Percentiles rank a stretch among this genome's conserved stretches.
These are phyloP conservation scores for Pistacia integerrima DNA, from an alignment of 345 rosid genomes.

Conservation along the genomic window DNA sequence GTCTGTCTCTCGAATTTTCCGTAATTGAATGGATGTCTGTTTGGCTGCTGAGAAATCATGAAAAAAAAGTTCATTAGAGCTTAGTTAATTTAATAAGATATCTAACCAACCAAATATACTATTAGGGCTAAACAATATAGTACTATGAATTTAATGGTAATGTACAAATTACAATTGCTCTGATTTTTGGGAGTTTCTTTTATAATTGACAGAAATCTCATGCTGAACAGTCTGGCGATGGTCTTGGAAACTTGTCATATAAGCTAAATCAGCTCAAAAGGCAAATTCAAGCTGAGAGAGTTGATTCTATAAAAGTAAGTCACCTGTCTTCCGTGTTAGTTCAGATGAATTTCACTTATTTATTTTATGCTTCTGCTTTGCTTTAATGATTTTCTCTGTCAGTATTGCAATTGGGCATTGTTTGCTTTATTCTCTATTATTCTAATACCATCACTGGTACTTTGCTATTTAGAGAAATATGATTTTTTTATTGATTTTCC, in stretches of 20 bases:
- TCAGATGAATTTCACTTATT: not conserved
- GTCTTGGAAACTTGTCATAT: constrained; percentile 54
- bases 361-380: not conserved
- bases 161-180: not conserved
- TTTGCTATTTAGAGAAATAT: not conserved
- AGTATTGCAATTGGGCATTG: not conserved
- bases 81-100: not conserved
- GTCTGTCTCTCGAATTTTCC: not conserved
- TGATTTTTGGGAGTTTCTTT: constrained; percentile 1
- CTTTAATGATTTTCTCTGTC: not conserved
- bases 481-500: not conserved
- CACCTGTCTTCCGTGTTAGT: not conserved
- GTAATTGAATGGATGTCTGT: constrained; percentile 7
- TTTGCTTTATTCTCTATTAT: not conserved
- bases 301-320: constrained; percentile 58
- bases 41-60: constrained; percentile 12
- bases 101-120: not conserved
- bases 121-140: not conserved
- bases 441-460: not conserved
- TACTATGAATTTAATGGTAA: not conserved
- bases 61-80: not conserved
- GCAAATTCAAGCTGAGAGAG: constrained; percentile 82
- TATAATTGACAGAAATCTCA: constrained; percentile 42
- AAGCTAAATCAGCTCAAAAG: constrained; percentile 70
- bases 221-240: constrained; percentile 51